Base-by-base conservation (phyloP, 768 basidiomycete species). In the Suillus discolor region DNA sequence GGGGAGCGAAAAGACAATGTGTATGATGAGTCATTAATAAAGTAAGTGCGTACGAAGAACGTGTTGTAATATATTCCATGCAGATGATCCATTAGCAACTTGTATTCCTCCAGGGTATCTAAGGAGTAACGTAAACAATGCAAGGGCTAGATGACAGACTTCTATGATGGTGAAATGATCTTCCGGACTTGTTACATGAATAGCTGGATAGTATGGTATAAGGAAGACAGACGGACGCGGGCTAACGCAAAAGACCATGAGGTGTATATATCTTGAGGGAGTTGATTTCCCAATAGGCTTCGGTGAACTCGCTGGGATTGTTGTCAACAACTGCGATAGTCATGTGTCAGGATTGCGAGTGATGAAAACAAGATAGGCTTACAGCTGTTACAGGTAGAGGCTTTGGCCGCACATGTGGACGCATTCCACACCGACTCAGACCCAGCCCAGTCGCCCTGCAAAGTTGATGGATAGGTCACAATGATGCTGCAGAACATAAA, bases 271-370 rank as follows among this genome's bases (percentile, higher is more conserved):
- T 80, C 39, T 82, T 80, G 41, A 92, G 74, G 20, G 83, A 82
- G 69, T 86, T 85, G 74, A 93, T 81, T 67, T 85, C 86, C 89
- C 89, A 93, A 74, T 88, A 92, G 2, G 91, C 88, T 20, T 89
- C 79, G 13, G 66, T 47, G 75, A 92, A 92, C 15, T 80, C 82
- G 6, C 71, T 65, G 0, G 91, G 90, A 68, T 87, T 83, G 66
- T 85, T 82, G 72, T 86, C 74, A 38, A 91, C 90, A 68, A 81
- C 87, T 89, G 63, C 13, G 3, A 60, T 49, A 31, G 23, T 20
- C 60, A 61, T 34, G 38, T 62, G 57, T 36, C 55, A 63, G 38
- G 6, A 34, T 9, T 59, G 59, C 6, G 4, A 49, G 42, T 2
- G 28, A 55, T 18, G 42, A 62, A 31, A 38, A 20, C 25, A 15